Evolutionary conservation across 2,329 filamentous ascomycete species (phyloP).

Genomic region (Escovopsis sp.): DNA sequence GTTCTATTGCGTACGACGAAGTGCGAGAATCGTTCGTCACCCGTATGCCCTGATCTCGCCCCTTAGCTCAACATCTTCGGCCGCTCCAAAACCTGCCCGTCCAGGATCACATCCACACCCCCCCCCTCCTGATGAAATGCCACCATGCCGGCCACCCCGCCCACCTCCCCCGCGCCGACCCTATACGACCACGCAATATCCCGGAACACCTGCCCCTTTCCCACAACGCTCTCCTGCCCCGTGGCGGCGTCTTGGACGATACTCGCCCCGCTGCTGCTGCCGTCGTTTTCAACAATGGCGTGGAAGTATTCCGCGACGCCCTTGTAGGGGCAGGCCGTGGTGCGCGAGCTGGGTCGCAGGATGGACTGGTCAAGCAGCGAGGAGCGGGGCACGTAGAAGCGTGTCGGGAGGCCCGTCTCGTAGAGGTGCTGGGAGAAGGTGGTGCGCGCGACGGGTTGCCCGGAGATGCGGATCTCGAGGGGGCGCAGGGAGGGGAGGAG

Average conservation of each 20-base stretch:
- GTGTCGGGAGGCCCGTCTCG: conserved; percentile 42
- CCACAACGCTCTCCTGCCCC: conserved; percentile 17
- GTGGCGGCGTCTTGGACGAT: too few relatives aligned
- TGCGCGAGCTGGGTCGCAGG: conserved; percentile 33
- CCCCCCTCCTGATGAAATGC: conserved; percentile 59
- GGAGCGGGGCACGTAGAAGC: conserved; percentile 44
- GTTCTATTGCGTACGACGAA: too few relatives aligned
- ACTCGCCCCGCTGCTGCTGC: too few relatives aligned
- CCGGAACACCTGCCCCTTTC: conserved; percentile 27
- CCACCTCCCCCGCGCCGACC: conserved; percentile 40
- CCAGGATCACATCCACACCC: conserved; percentile 45
- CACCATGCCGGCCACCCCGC: conserved; percentile 35
- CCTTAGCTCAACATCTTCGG: conserved; percentile 15
- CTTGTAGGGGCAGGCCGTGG: conserved; percentile 52
- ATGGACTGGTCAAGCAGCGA: conserved; percentile 26
- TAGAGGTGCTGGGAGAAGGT: conserved; percentile 35
- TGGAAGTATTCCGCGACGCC: conserved; percentile 48
- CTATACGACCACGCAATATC: conserved; percentile 50
- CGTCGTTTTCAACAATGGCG: neutral
- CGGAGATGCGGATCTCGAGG: conserved; percentile 33
- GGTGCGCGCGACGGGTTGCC: conserved; percentile 30
- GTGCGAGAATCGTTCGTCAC: too few relatives aligned
- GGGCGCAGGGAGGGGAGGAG: conserved; percentile 38
- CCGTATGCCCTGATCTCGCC: too few relatives aligned
- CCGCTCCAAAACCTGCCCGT: conserved; percentile 26